These are phyloP conservation scores for Fusarium humuli DNA, from an alignment of 2,329 filamentous ascomycete species.

Conservation along the genomic window DNA sequence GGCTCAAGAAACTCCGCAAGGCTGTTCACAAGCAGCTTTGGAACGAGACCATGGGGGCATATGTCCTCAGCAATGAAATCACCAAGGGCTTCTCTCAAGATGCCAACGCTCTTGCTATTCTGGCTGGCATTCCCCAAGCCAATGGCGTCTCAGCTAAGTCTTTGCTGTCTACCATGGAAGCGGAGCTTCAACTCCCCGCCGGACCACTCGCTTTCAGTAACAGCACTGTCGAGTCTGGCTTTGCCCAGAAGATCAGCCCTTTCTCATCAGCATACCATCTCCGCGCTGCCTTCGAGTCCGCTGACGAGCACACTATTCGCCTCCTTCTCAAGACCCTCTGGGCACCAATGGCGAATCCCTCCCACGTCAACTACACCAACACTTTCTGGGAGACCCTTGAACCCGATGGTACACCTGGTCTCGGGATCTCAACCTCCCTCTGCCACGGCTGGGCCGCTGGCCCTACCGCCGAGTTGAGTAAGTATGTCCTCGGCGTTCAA, in stretches of 20 bases:
- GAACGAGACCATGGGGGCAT: background rate
- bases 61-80: background rate
- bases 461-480: background rate
- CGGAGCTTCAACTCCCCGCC: background rate
- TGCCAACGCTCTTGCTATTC: background rate
- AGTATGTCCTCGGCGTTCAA: background rate
- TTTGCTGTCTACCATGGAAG: background rate
- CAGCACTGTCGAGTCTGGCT: background rate
- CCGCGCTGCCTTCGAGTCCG: background rate
- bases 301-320: rapidly evolving
- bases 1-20: background rate
- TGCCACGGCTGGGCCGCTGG: conserved; percentile 6
- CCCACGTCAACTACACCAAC: background rate
- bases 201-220: conserved; percentile 7
- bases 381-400: conserved; percentile 15
- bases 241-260: conserved; percentile 16
- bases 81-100: background rate
- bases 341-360: background rate
- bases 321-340: background rate
- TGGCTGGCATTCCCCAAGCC: background rate
- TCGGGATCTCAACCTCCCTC: background rate
- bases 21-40: background rate
- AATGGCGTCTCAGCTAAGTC: background rate
- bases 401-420: background rate
- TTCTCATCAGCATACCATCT: conserved; percentile 3